phyloP scores from a whole-genome alignment of 2,329 filamentous ascomycete genomes.

The Beauveria caledonica region DNA sequence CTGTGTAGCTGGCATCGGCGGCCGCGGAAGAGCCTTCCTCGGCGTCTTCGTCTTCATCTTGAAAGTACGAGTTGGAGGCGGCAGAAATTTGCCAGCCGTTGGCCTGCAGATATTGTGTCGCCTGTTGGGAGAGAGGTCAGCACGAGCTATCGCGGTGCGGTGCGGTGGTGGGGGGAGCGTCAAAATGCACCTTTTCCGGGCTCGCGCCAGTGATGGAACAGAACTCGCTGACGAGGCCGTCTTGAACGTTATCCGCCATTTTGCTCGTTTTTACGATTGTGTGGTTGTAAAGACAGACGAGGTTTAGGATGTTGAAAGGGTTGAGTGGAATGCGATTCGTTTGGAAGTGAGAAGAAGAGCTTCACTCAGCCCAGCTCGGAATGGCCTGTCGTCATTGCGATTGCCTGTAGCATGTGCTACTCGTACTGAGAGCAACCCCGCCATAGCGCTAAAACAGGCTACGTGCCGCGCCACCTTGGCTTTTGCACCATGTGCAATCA shows the following conservation, averaged over 20 bases:
- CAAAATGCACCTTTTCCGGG: constrained; percentile 19
- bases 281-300: neutral
- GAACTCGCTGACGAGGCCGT: constrained; percentile 23
- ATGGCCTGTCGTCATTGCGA: constrained; percentile 2
- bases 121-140: constrained; percentile 35
- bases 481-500: neutral
- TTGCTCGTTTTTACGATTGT: neutral
- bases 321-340: neutral
- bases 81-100: constrained; percentile 59
- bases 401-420: neutral
- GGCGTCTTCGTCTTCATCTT: constrained; percentile 42
- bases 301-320: neutral
- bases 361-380: neutral
- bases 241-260: constrained; percentile 23
- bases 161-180: constrained; percentile 19
- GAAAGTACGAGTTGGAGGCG: constrained; percentile 56
- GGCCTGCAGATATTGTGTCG: constrained; percentile 55
- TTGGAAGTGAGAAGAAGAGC: constrained; percentile 1
- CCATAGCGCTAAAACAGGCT: neutral
- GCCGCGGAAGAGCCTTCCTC: constrained; percentile 35
- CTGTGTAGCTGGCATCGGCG: constrained; percentile 37
- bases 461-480: neutral
- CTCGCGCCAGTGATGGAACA: constrained; percentile 20
- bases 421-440: neutral
- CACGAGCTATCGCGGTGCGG: neutral